Base-by-base conservation (phyloP, 257 asterid genomes). In the Gardenia jasminoides region DNA sequence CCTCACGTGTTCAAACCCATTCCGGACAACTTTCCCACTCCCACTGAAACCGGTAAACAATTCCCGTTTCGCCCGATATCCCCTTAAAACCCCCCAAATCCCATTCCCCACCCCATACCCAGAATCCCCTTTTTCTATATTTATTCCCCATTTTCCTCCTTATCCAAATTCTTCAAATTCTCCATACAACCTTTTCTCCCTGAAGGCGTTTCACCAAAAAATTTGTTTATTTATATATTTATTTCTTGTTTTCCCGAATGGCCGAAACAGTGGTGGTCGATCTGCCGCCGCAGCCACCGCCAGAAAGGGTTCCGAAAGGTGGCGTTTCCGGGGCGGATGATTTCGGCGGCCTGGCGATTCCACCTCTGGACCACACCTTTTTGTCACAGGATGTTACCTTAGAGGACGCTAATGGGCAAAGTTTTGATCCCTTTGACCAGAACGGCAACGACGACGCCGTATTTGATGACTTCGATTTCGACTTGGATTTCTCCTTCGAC, bases 401-500 rank as follows among this genome's bases (percentile, higher is more conserved):
- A 36, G 5, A 82, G 52, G 80, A 74, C 48, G 65, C 78, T n/a
- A 80, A 59, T 20, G 77, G 68, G 16, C 26, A 6, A 75, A 66
- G 75, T 24, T 62, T 36, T 16, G 70, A 77, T 46, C 58, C 82
- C 9, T 77, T 78, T 70, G 77, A 65, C 67, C 67, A 72, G 17
- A 85, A 79, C 80, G 88, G 79, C 79, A 79, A 24, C 30, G 85
- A 79, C 82, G 88, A 78, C 81, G 78, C 74, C 10, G 72, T 74
- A 13, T 75, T 90, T 24, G 94, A 88, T 7, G 94, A 85, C 59
- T 66, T 81, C 3, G 80, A 70, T 54, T 83, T 92, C 22, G 96
- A 90, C 77, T 88, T 92, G 74, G 94, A 91, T 77, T 87, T 92
- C 75, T 84, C 90, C 36, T 87, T 94, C 76, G 98, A 91, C 20